phyloP scores from a whole-genome alignment of 1,284 basidiomycete species.

The Sporisorium reilianum region DNA sequence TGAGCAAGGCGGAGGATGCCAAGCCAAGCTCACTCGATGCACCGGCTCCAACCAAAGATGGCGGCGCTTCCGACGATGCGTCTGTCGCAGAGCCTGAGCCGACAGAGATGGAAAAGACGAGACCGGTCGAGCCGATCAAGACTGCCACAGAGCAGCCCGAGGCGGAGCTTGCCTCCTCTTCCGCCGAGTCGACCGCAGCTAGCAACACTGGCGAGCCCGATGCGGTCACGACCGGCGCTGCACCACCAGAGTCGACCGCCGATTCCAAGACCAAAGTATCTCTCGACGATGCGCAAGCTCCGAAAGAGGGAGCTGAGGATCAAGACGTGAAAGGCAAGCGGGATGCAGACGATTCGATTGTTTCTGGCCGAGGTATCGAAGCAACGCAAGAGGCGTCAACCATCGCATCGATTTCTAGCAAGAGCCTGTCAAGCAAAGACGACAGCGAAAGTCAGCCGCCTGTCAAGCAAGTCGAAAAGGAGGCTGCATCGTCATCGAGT shows the following conservation, averaged over 20 bases:
- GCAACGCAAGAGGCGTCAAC: background rate
- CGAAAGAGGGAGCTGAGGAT: background rate
- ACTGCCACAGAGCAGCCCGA: background rate
- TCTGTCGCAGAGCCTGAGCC: background rate
- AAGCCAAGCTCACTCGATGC: background rate
- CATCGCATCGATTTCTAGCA: background rate
- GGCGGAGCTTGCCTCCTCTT: background rate
- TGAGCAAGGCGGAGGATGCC: slow-evolving; percentile 2
- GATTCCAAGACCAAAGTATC: background rate
- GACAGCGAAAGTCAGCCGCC: background rate
- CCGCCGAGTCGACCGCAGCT: background rate
- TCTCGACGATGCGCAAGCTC: background rate
- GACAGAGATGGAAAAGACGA: background rate
- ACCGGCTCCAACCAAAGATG: background rate
- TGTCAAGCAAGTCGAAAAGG: background rate
- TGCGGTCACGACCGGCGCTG: background rate
- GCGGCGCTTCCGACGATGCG: background rate
- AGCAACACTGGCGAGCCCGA: background rate
- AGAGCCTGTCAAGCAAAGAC: background rate
- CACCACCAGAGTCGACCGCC: background rate
- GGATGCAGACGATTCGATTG: background rate
- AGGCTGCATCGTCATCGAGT: background rate
- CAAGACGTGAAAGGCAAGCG: background rate
- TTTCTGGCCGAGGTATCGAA: background rate
- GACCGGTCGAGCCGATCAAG: background rate